phyloP scores from a whole-genome alignment of 2,329 filamentous ascomycete genomes.

The Colletotrichum australisinense region DNA sequence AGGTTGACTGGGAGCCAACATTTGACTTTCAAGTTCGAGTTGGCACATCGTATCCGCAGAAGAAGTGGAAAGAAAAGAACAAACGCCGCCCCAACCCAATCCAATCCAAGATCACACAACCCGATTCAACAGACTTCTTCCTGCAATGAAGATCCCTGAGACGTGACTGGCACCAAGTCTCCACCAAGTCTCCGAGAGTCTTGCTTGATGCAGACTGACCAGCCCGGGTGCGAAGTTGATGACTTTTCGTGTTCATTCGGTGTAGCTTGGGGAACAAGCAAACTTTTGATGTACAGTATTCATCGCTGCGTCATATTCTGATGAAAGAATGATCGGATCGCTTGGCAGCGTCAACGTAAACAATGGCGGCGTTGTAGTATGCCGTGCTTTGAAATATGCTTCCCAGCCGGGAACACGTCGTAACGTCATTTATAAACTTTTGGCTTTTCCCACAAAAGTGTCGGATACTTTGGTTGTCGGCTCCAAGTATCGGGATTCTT shows the following conservation, averaged over 20 bases:
- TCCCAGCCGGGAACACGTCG: slow-evolving; percentile 4
- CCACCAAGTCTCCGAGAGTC: neutral
- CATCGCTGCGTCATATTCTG: neutral
- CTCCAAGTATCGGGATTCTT: neutral
- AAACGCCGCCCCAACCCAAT: neutral
- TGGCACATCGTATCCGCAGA: neutral
- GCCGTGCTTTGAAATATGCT: slow-evolving; percentile 1
- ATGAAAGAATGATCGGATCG: neutral
- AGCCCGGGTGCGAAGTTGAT: neutral
- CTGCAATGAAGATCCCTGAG: neutral
- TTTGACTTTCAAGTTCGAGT: neutral
- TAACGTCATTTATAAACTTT: slow-evolving; percentile 28
- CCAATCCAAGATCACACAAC: neutral
- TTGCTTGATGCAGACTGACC: neutral
- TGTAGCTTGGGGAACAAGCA: neutral
- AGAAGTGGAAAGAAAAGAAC: slow-evolving; percentile 7
- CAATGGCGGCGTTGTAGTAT: neutral
- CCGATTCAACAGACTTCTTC: neutral
- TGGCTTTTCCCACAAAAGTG: slow-evolving; percentile 6
- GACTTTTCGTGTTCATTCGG: neutral
- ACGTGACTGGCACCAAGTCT: too few species aligned
- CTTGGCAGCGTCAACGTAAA: slow-evolving; percentile 20
- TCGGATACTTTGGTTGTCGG: slow-evolving; percentile 17
- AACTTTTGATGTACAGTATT: slow-evolving; percentile 17
- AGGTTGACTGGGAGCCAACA: neutral